phyloP scores from a whole-genome alignment of 2,329 filamentous ascomycete genomes.

The Ascosphaera apis region DNA sequence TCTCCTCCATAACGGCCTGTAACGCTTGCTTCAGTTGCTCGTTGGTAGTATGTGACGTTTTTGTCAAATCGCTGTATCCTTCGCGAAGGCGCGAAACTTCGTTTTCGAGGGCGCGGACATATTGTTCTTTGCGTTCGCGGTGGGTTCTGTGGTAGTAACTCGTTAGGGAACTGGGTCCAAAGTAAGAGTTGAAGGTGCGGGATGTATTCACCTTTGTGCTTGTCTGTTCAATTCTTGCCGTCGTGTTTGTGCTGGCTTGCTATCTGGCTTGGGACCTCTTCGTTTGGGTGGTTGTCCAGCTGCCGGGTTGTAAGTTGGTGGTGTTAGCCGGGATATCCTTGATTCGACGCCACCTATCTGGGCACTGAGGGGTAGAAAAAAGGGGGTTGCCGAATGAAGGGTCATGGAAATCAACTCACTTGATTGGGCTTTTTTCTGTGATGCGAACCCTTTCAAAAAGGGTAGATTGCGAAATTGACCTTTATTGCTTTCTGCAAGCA shows the following conservation, averaged over 20 bases:
- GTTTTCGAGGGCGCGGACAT: conserved; percentile 82
- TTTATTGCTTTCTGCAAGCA: no score
- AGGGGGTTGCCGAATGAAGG: no score
- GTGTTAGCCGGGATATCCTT: no score
- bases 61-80: conserved; percentile 40
- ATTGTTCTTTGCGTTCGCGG: conserved; percentile 86
- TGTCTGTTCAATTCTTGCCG: conserved; percentile 88
- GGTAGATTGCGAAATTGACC: no score
- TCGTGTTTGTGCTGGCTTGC: conserved; percentile 76
- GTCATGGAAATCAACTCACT: no score
- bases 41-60: conserved; percentile 23
- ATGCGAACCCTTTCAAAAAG: no score
- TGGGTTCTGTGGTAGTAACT: conserved; percentile 46
- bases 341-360: no score
- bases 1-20: conserved; percentile 55
- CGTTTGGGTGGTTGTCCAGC: conserved; percentile 75
- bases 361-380: no score
- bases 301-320: no score
- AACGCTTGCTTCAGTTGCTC: conserved; percentile 51
- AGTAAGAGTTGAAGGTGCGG: neutral
- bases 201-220: conserved; percentile 53
- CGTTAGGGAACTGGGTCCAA: neutral
- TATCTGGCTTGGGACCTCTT: conserved; percentile 86
- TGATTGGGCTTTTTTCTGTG: no score
- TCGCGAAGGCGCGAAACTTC: conserved; percentile 79